phyloP scores from a whole-genome alignment of 371 early-diverging fungal genomes.

The Apophysomyces elegans region DNA sequence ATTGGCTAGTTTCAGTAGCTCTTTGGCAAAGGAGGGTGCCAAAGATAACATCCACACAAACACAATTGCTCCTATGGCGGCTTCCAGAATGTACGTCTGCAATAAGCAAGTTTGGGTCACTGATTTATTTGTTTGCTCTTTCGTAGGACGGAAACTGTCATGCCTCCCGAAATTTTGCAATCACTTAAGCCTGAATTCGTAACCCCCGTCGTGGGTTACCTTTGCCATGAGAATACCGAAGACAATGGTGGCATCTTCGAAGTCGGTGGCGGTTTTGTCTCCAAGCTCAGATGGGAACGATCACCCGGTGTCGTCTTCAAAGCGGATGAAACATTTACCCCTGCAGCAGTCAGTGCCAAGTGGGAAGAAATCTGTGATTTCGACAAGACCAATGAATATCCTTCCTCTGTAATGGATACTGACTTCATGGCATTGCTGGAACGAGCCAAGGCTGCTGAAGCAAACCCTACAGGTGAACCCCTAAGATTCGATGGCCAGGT shows the following conservation, averaged over 20 bases:
- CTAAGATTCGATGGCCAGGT: conserved; percentile 80
- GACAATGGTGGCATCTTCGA: conserved; percentile 93
- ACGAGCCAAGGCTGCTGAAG: conserved; percentile 68
- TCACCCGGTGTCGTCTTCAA: conserved; percentile 91
- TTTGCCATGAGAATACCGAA: conserved; percentile 86
- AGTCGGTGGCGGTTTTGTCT: conserved; percentile 94
- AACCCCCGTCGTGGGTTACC: conserved; percentile 93
- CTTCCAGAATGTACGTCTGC: conserved; percentile 81
- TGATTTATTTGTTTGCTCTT: background rate
- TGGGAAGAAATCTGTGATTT: conserved; percentile 86
- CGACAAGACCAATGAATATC: conserved; percentile 66
- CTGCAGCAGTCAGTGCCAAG: conserved; percentile 76
- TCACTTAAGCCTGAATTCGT: conserved; percentile 96
- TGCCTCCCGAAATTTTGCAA: conserved; percentile 93
- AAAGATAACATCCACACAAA: conserved; percentile 92
- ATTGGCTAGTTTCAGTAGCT: conserved; percentile 86
- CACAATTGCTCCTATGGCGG: conserved; percentile 97
- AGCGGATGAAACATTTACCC: conserved; percentile 86
- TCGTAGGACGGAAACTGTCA: conserved; percentile 81
- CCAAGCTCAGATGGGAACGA: conserved; percentile 94
- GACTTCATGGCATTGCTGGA: conserved; percentile 86
- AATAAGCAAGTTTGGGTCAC: background rate
- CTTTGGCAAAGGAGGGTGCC: conserved; percentile 94
- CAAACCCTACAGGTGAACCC: conserved; percentile 61
- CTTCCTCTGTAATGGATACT: conserved; percentile 77